Conservation (phyloP, 352 stramenopile genomes). For the Globisporangium cystogenes region DNA sequence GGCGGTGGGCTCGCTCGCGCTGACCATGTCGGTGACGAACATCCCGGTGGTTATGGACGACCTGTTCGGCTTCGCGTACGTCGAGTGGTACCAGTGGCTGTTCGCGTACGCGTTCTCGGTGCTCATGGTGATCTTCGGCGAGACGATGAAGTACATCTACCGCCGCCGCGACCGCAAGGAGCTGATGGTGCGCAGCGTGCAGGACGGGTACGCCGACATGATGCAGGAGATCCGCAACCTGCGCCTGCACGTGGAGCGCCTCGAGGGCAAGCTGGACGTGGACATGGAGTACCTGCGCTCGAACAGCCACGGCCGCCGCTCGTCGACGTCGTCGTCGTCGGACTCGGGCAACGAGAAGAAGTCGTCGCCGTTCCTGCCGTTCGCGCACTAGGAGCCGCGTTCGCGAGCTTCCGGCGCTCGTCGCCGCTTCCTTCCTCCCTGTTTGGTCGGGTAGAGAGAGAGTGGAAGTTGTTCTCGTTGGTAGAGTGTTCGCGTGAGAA, state of each 20-base stretch:
- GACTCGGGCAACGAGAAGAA: conserved; percentile 22
- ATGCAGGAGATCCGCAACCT: conserved; percentile 58
- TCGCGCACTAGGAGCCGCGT: not conserved
- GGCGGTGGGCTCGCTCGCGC: conserved; percentile 29
- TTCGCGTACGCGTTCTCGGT: conserved; percentile 63
- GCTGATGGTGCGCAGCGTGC: conserved; percentile 22
- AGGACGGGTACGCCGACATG: conserved; percentile 36
- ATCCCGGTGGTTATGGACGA: conserved; percentile 35
- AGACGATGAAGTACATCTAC: conserved; percentile 65
- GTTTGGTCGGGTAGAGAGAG: not conserved
- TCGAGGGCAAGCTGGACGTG: conserved; percentile 53
- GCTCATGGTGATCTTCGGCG: conserved; percentile 62
- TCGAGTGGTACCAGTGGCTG: conserved; percentile 40
- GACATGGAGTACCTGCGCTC: conserved; percentile 37
- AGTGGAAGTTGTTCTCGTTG: not conserved
- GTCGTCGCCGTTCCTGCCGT: conserved; percentile 16
- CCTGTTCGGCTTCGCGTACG: conserved; percentile 47
- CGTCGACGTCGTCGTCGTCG: conserved; percentile 48
- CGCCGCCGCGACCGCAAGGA: conserved; percentile 50
- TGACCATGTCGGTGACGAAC: conserved; percentile 41
- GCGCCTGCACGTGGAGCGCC: conserved; percentile 46
- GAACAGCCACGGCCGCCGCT: conserved; percentile 34
- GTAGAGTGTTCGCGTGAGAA: not conserved
- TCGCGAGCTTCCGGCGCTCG: not conserved
- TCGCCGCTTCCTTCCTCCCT: not conserved